Conservation (phyloP, 2,329 filamentous ascomycete species). For the Trichophyton schoenleinii region DNA sequence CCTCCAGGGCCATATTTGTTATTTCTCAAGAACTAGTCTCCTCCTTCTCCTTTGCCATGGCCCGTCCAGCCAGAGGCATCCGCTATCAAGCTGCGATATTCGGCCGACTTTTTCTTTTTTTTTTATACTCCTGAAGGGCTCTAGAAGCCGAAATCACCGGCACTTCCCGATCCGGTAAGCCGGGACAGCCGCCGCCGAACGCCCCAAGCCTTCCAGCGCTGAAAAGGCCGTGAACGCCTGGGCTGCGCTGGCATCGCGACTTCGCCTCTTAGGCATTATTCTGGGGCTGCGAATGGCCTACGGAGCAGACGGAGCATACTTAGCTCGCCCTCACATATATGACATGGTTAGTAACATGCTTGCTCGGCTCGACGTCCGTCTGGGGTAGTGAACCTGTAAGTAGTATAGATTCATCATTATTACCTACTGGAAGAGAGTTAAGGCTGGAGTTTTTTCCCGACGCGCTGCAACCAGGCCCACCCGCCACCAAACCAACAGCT, state of each 20-base stretch:
- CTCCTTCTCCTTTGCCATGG: neutral
- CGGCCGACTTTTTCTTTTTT: neutral
- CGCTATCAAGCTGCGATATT: neutral
- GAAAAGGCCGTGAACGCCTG: neutral
- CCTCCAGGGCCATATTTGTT: neutral
- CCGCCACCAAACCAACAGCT: neutral
- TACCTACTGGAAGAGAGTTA: neutral
- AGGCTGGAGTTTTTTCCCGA: neutral
- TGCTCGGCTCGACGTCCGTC: neutral
- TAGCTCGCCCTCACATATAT: neutral
- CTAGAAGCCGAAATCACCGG: neutral
- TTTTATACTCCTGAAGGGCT: neutral
- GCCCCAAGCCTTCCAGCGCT: neutral
- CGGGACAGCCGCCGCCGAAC: neutral
- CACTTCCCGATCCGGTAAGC: conserved; percentile 2
- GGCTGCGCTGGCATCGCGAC: no score
- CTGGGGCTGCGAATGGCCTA: no score
- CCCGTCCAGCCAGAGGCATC: neutral
- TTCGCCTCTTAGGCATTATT: no score
- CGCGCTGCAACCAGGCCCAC: neutral
- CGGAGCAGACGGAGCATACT: no score
- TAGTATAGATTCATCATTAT: no score
- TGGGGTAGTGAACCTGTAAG: neutral
- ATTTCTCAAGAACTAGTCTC: neutral
- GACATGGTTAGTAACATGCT: neutral